Evolutionary conservation across 2,329 filamentous ascomycete genomes (phyloP).

Genomic region (Pseudogymnoascus sp.): DNA sequence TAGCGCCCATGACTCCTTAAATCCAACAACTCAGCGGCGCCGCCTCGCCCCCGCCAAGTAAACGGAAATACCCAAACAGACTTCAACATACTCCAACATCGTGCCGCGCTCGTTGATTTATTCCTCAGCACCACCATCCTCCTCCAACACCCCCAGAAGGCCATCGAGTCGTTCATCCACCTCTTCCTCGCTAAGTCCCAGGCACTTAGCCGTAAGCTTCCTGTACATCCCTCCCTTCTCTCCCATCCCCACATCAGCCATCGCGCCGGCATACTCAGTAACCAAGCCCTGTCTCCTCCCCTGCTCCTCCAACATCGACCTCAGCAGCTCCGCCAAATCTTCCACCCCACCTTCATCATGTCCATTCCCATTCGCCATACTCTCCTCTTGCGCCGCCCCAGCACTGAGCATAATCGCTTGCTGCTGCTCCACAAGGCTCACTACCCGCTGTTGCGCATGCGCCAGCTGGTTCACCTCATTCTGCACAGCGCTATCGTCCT

Average conservation of each 20-base stretch:
- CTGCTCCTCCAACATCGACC: slow-evolving; percentile 51
- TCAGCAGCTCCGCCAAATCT: slow-evolving; percentile 44
- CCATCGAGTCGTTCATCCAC: slow-evolving; percentile 58
- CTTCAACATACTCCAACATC: not conserved
- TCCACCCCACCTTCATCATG: slow-evolving; percentile 31
- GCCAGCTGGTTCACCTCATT: slow-evolving; percentile 20
- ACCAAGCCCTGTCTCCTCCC: slow-evolving; percentile 45
- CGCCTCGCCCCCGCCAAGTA: not conserved
- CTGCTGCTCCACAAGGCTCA: slow-evolving; percentile 39
- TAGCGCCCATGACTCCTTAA: slow-evolving; percentile 2
- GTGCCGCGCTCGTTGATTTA: not conserved
- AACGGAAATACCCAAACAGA: not conserved
- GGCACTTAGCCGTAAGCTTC: slow-evolving; percentile 58
- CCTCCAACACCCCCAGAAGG: slow-evolving; percentile 57
- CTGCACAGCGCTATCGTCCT: slow-evolving; percentile 18
- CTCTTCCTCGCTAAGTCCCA: slow-evolving; percentile 61
- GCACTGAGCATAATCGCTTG: slow-evolving; percentile 34
- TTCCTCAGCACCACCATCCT: slow-evolving; percentile 33
- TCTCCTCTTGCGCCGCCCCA: slow-evolving; percentile 39
- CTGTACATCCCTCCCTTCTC: slow-evolving; percentile 70
- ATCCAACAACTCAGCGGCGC: not conserved
- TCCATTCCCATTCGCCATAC: slow-evolving; percentile 39
- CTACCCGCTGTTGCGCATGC: slow-evolving; percentile 18
- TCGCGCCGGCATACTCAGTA: slow-evolving; percentile 59
- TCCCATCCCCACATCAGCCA: slow-evolving; percentile 62